A percentile compares a stretch with the other conserved stretches of the same genome.
Evolutionary conservation across 164 flowering plant species (phyloP).

Genomic region (Magnolia sinica): DNA sequence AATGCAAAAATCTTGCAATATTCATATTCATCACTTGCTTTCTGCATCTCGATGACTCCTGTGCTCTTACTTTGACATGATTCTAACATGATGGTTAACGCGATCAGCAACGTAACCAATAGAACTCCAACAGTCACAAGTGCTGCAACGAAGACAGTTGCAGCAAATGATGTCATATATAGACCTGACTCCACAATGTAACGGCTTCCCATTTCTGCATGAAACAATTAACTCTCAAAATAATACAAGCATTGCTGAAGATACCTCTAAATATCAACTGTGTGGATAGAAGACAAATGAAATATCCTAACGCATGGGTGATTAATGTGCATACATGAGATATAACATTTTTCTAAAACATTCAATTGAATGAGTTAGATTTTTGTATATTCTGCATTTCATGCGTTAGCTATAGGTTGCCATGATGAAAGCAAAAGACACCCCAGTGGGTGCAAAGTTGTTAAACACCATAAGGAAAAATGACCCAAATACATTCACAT

Average conservation of each 20-base stretch:
- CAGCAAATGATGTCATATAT: conserved; percentile 57
- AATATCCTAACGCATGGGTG: neutral
- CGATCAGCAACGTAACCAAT: conserved; percentile 40
- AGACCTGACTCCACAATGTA: conserved; percentile 48
- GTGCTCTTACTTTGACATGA: conserved; percentile 44
- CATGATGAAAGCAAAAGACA: neutral
- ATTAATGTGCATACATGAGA: neutral
- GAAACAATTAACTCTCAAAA: neutral
- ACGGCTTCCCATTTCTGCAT: conserved; percentile 45
- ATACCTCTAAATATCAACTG: neutral
- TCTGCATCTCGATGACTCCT: conserved; percentile 39
- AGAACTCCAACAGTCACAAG: conserved; percentile 48
- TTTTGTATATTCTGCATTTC: neutral
- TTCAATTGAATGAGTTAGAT: neutral
- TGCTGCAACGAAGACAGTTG: conserved; percentile 51
- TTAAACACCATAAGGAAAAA: neutral
- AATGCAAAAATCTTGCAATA: conserved; percentile 40
- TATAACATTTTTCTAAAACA: neutral
- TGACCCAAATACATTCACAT: neutral
- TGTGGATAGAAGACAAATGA: neutral
- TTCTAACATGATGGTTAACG: conserved; percentile 55
- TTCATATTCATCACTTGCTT: conserved; percentile 20
- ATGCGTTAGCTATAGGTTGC: neutral
- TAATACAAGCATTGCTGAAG: neutral
- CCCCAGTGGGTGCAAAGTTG: neutral